Evolutionary conservation across 805 yeast genomes (phyloP), one percentile per base, ranked within the genome.

Genomic region (Hanseniaspora mollemarum): DNA sequence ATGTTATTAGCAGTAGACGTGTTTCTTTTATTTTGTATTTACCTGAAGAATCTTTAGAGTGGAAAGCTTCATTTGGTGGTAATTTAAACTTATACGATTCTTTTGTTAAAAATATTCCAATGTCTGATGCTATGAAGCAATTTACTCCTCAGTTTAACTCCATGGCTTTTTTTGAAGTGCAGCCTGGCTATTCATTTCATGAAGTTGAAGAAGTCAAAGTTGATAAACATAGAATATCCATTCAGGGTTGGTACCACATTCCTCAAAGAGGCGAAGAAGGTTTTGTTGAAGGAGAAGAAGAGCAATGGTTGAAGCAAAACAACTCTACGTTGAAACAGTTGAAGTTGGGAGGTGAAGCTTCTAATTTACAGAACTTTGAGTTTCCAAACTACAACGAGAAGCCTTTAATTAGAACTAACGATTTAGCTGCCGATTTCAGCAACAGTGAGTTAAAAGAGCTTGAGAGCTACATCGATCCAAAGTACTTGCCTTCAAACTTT

Each of bases 221-320:
- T 1, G 95, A 88, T 61, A 85, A 82, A 61, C 94, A 87, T 55
- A 74, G 99, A 60, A 69, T 92, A 32, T 85, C 95, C 0, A 86
- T 92, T 54, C 96, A 92, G 60, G 99, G 99, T 1, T 94, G 99
- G 99, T 94, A 90, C 62, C 99, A 92, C 65, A 85, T 88, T 48
- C 99, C 99, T 3, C 97, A 92, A 63, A 69, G 69, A 10, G 96
- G 95, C 9, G 99, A 92, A 66, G 79, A 76, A 31, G 97, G 96
- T 0, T 90, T 65, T 60, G 74, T 79, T 18, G 78, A 77, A 33
- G 94, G 94, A 5, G 95, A 87, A 61, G 87, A 86, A 63, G 90
- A 81, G 59, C 56, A 58, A 40, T 65, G 68, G 68, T 58, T 64
- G 9, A 76, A 70, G 33, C 79, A 84, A 1, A 87, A 81, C 57